phyloP scores from a whole-genome alignment of 2,329 filamentous ascomycete species.

The Talaromyces sp. region DNA sequence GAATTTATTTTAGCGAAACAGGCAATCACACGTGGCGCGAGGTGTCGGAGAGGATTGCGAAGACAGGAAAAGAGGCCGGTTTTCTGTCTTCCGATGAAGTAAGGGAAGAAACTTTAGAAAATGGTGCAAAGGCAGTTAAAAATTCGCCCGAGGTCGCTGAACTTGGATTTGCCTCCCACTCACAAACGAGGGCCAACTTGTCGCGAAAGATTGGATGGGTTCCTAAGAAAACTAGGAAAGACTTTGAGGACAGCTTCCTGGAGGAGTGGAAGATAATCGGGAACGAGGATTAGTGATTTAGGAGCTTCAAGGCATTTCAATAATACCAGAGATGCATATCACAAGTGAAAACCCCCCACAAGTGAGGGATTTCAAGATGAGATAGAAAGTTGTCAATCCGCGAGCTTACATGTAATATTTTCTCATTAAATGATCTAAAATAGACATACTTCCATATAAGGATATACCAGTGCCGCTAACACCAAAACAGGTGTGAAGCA shows the following conservation, averaged over 20 bases:
- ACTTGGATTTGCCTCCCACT: constrained; percentile 5
- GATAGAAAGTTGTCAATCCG: too few relatives aligned
- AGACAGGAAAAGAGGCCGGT: not conserved
- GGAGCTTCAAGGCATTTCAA: not conserved
- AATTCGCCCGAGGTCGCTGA: not conserved
- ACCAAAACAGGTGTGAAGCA: too few relatives aligned
- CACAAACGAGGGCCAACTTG: constrained; percentile 1
- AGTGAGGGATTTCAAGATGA: too few relatives aligned
- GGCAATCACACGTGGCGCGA: constrained; percentile 2
- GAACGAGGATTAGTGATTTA: not conserved
- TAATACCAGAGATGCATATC: too few relatives aligned
- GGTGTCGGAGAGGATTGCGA: constrained; percentile 3
- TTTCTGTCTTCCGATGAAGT: not conserved
- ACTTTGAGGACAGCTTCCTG: constrained; percentile 3
- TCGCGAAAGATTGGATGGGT: constrained; percentile 4
- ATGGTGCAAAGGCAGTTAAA: not conserved
- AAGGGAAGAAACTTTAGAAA: not conserved
- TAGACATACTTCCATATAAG: too few relatives aligned
- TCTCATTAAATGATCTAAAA: too few relatives aligned
- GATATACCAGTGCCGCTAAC: too few relatives aligned
- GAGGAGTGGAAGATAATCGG: constrained; percentile 1
- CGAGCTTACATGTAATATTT: too few relatives aligned
- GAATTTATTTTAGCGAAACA: not conserved
- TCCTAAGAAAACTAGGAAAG: constrained; percentile 2
- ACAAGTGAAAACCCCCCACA: too few relatives aligned